These are phyloP conservation scores for Colletotrichum lentis DNA, from an alignment of 2,329 filamentous ascomycete species.

Conservation along the genomic window DNA sequence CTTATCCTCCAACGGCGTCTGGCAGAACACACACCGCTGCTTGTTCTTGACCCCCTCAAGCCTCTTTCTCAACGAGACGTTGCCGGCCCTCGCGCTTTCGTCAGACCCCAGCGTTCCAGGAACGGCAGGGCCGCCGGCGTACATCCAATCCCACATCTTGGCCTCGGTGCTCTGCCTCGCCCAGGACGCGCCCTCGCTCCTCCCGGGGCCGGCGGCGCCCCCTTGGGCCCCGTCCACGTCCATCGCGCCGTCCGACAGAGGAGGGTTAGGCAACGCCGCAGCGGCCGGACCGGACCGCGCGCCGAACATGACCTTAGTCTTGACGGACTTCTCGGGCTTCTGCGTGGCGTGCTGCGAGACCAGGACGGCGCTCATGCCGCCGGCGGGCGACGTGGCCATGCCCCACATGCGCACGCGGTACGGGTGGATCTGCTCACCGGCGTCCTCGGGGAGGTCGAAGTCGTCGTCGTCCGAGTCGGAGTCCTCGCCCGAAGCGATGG, in stretches of 20 bases:
- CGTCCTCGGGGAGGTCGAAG: slow-evolving; percentile 47
- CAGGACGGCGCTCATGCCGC: slow-evolving; percentile 60
- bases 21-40: slow-evolving; percentile 60
- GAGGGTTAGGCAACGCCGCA: not conserved
- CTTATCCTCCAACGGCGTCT: slow-evolving; percentile 45
- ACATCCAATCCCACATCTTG: slow-evolving; percentile 66
- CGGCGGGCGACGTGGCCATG: slow-evolving; percentile 60
- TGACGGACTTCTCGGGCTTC: slow-evolving; percentile 54
- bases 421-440: slow-evolving; percentile 54
- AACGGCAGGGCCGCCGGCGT: slow-evolving; percentile 59
- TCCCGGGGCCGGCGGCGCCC: not conserved
- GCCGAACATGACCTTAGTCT: slow-evolving; percentile 51
- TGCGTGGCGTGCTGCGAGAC: slow-evolving; percentile 59
- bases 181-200: not conserved
- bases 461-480: slow-evolving; percentile 42
- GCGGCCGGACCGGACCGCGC: slow-evolving; percentile 25
- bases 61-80: slow-evolving; percentile 46
- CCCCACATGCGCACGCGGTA: slow-evolving; percentile 64
- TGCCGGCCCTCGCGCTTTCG: slow-evolving; percentile 14
- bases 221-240: slow-evolving; percentile 20
- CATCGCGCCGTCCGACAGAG: not conserved
- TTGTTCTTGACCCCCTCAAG: slow-evolving; percentile 49
- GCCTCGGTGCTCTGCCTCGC: slow-evolving; percentile 61
- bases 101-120: slow-evolving; percentile 47
- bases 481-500: slow-evolving; percentile 34